Evolutionary conservation across 2,329 filamentous ascomycete genomes (phyloP), one percentile per base, ranked within the genome.

Genomic region (Zymoseptoria tritici): DNA sequence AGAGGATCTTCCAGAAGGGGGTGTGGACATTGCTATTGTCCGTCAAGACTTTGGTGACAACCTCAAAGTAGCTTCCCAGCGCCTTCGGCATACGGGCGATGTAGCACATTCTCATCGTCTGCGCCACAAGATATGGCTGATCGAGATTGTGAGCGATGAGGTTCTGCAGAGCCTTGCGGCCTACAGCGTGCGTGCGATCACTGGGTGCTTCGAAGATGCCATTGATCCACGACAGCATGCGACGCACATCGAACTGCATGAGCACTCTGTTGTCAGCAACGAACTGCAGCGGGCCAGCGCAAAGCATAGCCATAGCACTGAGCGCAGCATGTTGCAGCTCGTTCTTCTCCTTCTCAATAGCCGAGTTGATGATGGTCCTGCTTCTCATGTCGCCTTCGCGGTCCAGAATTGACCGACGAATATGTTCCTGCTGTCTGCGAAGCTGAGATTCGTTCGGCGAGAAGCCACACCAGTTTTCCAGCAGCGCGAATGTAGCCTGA

Each of bases 381-480:
- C 92, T 91, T 11, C 86, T 85, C 19, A 87, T 75, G 20, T 88
- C 85, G 59, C 81, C 78, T 61, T 94, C 90, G 58, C 91, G 88
- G 56, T 93, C 86, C 42, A 96, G 86, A 65, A 94, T 81, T 2
- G 89, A 90, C 66, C 92, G 89, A 51, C 90, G 83, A 87, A 97
- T 95, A 42, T 84, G 88, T 62, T 96, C 89, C 74, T 97, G 92
- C 62, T 91, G 83, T 60, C 87, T 86, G 4, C 87, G 84, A 49
- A 96, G 89, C 64, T 95, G 89, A 13, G 78, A 81, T 71, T 95
- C 91, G 64, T 97, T 96, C 0, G 92, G 91, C 7, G 92, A 96
- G 73, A 95, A 97, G 2, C 94, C 94, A 72, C 94, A 99, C 95
- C 95, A 99, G 65, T 97, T 93, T 75, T 99, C 94, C 92, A 99